Evolutionary conservation across 2,329 filamentous ascomycete genomes (phyloP), one percentile per base, ranked within the genome.

Genomic region (Cytospora piceae): DNA sequence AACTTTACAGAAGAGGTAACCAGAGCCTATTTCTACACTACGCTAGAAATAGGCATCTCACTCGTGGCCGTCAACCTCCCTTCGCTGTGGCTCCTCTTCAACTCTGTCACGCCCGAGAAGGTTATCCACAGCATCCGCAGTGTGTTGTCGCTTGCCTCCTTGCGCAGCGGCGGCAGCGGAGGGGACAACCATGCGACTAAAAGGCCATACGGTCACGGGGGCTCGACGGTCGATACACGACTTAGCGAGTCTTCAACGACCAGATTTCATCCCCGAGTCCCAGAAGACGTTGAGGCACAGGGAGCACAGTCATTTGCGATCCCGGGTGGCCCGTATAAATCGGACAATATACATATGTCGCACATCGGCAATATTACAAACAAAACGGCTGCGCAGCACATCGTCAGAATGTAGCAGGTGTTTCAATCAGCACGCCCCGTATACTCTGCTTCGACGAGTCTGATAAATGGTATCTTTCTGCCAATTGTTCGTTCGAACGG

Each of bases 41-140:
- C 56, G 31, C 42, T 69, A 12, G 65, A 67, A 42, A 67, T 61
- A 24, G 67, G 67, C 15, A 56, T 67, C 20, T 61, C 55, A 2
- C 49, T 67, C 8, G 58, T 67, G 15, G 67, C 67, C 22, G 42
- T 67, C 32, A 65, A 65, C 31, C 52, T 69, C 9, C 67, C 67
- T 15, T 69, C 67, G n/a, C 53, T 65, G 27, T 67, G 65, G 62
- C 34, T 69, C 24, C 62, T 65, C 15, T 67, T 69, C 27, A 58
- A 49, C 8, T 59, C 61, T 12, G 29, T 67, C 5, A 58, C 61
- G 7, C 67, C 67, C 14, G 67, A 69, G 32, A 61, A 61, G 29
- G n/a, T 67, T n/a, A 46, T 65, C 29, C 65, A 61, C 29, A 67
- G 65, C 34, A 59, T 69, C 34, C 62, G 62, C 39, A 69, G 67